Percentiles rank a stretch among this genome's conserved stretches.
Conservation (phyloP, 2,329 filamentous ascomycete genomes). For the Penicillium frequentans region DNA sequence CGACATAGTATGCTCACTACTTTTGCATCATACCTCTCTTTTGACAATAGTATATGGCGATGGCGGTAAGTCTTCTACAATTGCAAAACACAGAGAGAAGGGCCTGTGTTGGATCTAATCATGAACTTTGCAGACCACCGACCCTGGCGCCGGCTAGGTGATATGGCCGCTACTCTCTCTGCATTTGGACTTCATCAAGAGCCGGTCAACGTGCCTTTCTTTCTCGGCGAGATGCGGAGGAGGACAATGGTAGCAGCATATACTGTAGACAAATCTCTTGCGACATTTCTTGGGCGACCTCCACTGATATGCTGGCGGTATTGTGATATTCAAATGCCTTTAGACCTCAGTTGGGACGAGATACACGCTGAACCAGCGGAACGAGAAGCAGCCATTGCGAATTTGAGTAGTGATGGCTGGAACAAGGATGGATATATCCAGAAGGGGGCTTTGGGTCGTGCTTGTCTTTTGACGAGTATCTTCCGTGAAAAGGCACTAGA, state of each 20-base stretch:
- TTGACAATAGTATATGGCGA: constrained; percentile 27
- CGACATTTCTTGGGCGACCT: constrained; percentile 31
- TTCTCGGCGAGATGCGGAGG: constrained; percentile 27
- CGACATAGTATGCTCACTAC: constrained; percentile 31
- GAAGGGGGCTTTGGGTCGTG: constrained; percentile 11
- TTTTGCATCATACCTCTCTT: constrained; percentile 21
- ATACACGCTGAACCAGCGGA: constrained; percentile 12
- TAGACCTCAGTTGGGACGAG: constrained; percentile 31
- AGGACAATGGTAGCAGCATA: constrained; percentile 28
- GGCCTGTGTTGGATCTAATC: not conserved
- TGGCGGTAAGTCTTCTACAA: constrained; percentile 7
- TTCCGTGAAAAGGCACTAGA: constrained; percentile 24
- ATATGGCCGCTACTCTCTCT: constrained; percentile 45
- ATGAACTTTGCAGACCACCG: constrained; percentile 35
- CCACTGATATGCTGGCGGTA: constrained; percentile 29
- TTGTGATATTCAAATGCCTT: constrained; percentile 26
- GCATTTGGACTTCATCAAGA: constrained; percentile 39
- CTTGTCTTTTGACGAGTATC: constrained; percentile 10
- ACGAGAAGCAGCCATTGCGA: constrained; percentile 8
- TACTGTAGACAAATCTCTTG: constrained; percentile 28
- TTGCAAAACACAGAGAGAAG: no score
- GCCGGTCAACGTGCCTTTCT: constrained; percentile 33
- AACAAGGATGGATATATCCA: constrained; percentile 5
- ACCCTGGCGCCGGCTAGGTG: constrained; percentile 47
- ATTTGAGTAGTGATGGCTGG: constrained; percentile 8